Conservation (phyloP, 805 yeast genomes). For the Ogataea haglerorum region DNA sequence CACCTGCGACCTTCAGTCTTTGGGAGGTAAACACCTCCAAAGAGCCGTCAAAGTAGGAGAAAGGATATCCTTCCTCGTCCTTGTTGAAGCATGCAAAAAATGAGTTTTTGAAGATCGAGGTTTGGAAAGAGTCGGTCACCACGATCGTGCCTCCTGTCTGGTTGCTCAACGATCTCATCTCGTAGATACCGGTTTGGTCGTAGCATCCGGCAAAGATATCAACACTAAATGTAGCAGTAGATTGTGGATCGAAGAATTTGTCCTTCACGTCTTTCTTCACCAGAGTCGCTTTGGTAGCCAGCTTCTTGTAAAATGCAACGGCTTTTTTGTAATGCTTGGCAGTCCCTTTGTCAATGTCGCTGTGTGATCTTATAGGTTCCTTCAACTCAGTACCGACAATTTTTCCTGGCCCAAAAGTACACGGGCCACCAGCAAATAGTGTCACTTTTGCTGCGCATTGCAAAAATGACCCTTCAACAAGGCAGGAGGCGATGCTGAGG, state of each 20-base stretch:
- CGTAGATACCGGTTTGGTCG: conserved; percentile 93
- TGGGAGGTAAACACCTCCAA: conserved; percentile 83
- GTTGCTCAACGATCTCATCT: conserved; percentile 84
- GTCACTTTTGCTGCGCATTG: conserved; percentile 86
- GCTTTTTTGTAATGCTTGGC: conserved; percentile 89
- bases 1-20: conserved; percentile 86
- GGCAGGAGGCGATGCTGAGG: conserved; percentile 72
- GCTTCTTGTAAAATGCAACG: conserved; percentile 68
- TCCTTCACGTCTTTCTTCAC: conserved; percentile 35
- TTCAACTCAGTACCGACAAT: conserved; percentile 88
- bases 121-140: conserved; percentile 88
- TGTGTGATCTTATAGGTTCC: conserved; percentile 97
- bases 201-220: conserved; percentile 94
- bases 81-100: conserved; percentile 81
- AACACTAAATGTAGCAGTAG: conserved; percentile 68
- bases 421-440: conserved; percentile 91
- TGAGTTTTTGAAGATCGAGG: conserved; percentile 91
- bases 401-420: conserved; percentile 92
- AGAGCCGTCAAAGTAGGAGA: conserved; percentile 87
- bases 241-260: conserved; percentile 34
- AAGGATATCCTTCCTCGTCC: conserved; percentile 82
- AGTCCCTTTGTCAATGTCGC: conserved; percentile 87
- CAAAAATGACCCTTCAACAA: conserved; percentile 78
- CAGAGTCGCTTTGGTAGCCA: conserved; percentile 69
- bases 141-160: conserved; percentile 88